Percentiles rank a stretch among this genome's conserved stretches.
Conservation (phyloP, 768 basidiomycete genomes). For the Leucogyrophana mollusca region DNA sequence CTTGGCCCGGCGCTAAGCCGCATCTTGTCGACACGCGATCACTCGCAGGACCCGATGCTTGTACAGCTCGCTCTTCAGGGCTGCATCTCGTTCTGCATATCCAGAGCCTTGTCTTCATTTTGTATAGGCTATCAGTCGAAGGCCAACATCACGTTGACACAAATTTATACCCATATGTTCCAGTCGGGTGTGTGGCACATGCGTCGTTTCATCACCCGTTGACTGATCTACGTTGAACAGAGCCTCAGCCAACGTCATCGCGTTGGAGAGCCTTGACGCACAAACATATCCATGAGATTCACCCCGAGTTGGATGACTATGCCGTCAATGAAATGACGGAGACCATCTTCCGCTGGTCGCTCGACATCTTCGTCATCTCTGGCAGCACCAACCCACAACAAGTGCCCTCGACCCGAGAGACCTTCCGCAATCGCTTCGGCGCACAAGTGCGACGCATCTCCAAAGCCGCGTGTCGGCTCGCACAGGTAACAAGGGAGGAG, state of each 20-base stretch:
- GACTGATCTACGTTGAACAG: slow-evolving; percentile 32
- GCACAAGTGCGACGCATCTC: slow-evolving; percentile 68
- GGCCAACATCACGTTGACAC: slow-evolving; percentile 61
- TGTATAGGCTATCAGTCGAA: slow-evolving; percentile 74
- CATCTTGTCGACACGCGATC: slow-evolving; percentile 61
- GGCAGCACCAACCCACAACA: slow-evolving; percentile 49
- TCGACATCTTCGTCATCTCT: slow-evolving; percentile 64
- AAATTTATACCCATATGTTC: slow-evolving; percentile 60
- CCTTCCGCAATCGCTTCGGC: slow-evolving; percentile 48
- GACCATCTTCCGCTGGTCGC: slow-evolving; percentile 70
- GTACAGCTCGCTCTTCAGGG: slow-evolving; percentile 78
- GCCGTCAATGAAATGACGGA: slow-evolving; percentile 72
- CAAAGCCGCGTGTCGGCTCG: slow-evolving; percentile 59
- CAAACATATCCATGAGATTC: slow-evolving; percentile 62
- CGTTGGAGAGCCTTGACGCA: slow-evolving; percentile 78
- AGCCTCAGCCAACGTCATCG: slow-evolving; percentile 75
- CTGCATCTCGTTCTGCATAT: slow-evolving; percentile 63
- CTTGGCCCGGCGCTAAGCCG: slow-evolving; percentile 62
- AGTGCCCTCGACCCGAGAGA: slow-evolving; percentile 35
- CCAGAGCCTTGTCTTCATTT: slow-evolving; percentile 66
- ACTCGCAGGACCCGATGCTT: slow-evolving; percentile 72
- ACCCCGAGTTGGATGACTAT: slow-evolving; percentile 65
- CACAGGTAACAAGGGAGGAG: slow-evolving; percentile 65
- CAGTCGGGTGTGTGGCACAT: slow-evolving; percentile 40
- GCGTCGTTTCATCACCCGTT: slow-evolving; percentile 1